A percentile compares a stretch with the other conserved stretches of the same genome.
These are phyloP conservation scores for Knoxdaviesia proteae DNA, from an alignment of 2,329 filamentous ascomycete genomes.

Conservation along the genomic window DNA sequence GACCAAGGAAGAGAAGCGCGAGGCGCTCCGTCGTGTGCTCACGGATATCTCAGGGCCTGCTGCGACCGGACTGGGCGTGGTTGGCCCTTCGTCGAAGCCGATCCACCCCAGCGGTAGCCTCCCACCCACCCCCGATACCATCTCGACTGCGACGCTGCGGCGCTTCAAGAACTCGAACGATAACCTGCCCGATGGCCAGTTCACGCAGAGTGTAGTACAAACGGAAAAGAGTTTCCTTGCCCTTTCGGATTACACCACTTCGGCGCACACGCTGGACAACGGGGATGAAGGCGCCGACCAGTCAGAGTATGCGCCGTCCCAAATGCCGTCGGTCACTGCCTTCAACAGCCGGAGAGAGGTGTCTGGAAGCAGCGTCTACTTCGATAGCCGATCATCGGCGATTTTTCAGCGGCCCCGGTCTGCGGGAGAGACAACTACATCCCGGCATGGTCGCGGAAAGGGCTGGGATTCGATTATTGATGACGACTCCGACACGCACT, in stretches of 20 bases:
- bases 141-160: slow-evolving; percentile 32
- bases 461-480: slow-evolving; percentile 22
- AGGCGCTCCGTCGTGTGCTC: slow-evolving; percentile 24
- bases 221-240: slow-evolving; percentile 10
- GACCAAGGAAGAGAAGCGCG: slow-evolving; percentile 24
- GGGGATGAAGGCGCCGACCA: background rate
- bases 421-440: slow-evolving; percentile 22
- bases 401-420: slow-evolving; percentile 23
- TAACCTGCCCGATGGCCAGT: slow-evolving; percentile 12
- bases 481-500: slow-evolving; percentile 19
- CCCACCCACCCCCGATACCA: slow-evolving; percentile 38
- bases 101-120: slow-evolving; percentile 21
- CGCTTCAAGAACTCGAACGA: slow-evolving; percentile 30
- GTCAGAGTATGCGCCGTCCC: slow-evolving; percentile 2
- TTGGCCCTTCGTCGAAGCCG: slow-evolving; percentile 12
- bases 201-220: no score
- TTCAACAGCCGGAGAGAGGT: slow-evolving; percentile 12
- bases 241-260: slow-evolving; percentile 10
- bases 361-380: slow-evolving; percentile 8
- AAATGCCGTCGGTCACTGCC: slow-evolving; percentile 12
- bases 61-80: no score
- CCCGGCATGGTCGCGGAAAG: slow-evolving; percentile 15
- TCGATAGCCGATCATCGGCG: slow-evolving; percentile 9
- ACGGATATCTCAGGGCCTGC: slow-evolving; percentile 17
- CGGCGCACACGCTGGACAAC: background rate